Evolutionary conservation across 768 basidiomycete genomes (phyloP).

Genomic region (Boletus sensibilis): DNA sequence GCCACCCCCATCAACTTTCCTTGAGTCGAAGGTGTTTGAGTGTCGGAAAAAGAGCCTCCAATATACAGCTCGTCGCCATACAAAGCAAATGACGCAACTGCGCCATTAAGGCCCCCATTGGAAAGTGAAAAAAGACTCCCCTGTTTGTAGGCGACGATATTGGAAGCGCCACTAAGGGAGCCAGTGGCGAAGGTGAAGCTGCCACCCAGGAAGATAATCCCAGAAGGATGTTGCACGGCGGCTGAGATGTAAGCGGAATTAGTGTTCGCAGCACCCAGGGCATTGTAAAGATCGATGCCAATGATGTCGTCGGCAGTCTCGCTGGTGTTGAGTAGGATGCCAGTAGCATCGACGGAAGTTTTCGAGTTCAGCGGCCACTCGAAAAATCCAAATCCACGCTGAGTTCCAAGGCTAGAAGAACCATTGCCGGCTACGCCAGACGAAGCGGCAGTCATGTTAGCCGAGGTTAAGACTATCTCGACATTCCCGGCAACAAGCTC

Average conservation of each 20-base stretch:
- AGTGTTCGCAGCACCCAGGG: constrained; percentile 48
- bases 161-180: constrained; percentile 54
- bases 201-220: constrained; percentile 72
- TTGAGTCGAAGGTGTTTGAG: constrained; percentile 49
- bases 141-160: constrained; percentile 70
- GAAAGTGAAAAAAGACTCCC: constrained; percentile 54
- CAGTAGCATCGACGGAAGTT: constrained; percentile 54
- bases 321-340: constrained; percentile 62
- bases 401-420: constrained; percentile 35
- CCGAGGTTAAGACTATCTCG: constrained; percentile 72
- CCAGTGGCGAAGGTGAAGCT: constrained; percentile 64
- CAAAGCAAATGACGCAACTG: constrained; percentile 66
- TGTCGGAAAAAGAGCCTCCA: constrained; percentile 85
- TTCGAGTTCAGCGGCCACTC: constrained; percentile 72
- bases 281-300: constrained; percentile 60
- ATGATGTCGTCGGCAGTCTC: constrained; percentile 66
- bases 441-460: constrained; percentile 40
- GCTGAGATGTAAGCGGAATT: constrained; percentile 46
- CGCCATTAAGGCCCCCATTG: constrained; percentile 74
- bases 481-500: constrained; percentile 84
- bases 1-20: constrained; percentile 61
- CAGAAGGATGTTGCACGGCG: constrained; percentile 65
- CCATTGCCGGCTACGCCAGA: constrained; percentile 29
- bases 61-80: constrained; percentile 69
- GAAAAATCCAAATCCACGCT: constrained; percentile 76